phyloP scores from a whole-genome alignment of 192 early-diverging fungal species.

The Coemansia sp. region DNA sequence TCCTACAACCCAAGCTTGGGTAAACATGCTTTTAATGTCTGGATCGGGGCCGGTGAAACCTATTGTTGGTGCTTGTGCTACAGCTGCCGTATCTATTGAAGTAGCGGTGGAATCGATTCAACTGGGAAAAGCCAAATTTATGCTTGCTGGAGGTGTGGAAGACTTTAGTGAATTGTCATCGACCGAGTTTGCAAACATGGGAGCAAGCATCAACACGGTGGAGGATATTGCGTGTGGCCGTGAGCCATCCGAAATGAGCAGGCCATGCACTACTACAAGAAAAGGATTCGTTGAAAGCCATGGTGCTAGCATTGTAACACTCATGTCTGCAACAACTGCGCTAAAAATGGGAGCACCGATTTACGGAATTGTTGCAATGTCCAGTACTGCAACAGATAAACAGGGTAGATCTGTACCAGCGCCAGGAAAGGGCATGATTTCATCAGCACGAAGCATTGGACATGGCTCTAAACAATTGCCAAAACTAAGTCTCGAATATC shows the following conservation, averaged over 20 bases:
- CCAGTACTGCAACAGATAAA: conserved; percentile 92
- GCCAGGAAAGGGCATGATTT: conserved; percentile 91
- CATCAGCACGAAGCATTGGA: conserved; percentile 76
- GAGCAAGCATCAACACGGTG: conserved; percentile 80
- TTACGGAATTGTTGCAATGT: conserved; percentile 81
- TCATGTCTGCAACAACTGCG: conserved; percentile 84
- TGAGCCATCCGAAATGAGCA: conserved; percentile 86
- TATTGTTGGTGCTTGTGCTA: conserved; percentile 85
- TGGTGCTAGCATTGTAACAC: conserved; percentile 82
- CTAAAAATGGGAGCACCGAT: conserved; percentile 90
- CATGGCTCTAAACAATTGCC: conserved; percentile 42
- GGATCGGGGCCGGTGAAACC: conserved; percentile 87
- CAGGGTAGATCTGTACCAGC: conserved; percentile 92
- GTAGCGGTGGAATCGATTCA: conserved; percentile 87
- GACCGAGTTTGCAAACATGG: conserved; percentile 97
- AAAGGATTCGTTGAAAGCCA: conserved; percentile 94
- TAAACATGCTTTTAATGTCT: conserved; percentile 92
- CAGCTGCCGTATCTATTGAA: conserved; percentile 88
- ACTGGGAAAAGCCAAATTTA: conserved; percentile 85
- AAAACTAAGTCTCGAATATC: conserved; percentile 81
- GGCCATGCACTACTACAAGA: conserved; percentile 87
- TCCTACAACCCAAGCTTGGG: conserved; percentile 93
- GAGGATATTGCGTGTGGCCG: conserved; percentile 79
- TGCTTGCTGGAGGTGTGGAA: conserved; percentile 88
- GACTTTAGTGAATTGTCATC: conserved; percentile 85